These are phyloP conservation scores for Hymenoscyphus fructigenus DNA, from an alignment of 2,329 filamentous ascomycete genomes.

Conservation along the genomic window DNA sequence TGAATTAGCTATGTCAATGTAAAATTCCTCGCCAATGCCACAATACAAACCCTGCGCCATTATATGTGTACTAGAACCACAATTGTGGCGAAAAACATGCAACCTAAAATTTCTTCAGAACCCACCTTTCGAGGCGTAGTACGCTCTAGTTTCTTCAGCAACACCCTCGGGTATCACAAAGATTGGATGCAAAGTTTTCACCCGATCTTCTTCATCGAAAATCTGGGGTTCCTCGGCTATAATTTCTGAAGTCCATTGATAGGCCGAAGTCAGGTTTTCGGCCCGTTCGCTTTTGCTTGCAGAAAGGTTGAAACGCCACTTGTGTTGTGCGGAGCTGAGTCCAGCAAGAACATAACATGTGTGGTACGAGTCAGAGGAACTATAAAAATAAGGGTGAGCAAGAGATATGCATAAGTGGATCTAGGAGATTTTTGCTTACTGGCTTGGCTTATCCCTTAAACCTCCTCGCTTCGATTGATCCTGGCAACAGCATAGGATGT, in stretches of 20 bases:
- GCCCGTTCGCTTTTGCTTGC: conserved; percentile 36
- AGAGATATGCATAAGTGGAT: conserved; percentile 20
- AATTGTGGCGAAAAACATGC: conserved; percentile 1
- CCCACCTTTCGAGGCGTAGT: conserved; percentile 33
- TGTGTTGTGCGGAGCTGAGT: conserved; percentile 77
- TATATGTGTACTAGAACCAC: background rate
- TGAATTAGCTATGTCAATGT: background rate
- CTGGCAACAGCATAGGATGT: conserved; percentile 88
- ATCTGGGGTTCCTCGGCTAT: conserved; percentile 54
- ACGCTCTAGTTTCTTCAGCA: conserved; percentile 32
- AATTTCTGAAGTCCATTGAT: conserved; percentile 44
- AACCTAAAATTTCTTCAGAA: conserved; percentile 23
- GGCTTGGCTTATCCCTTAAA: conserved; percentile 88
- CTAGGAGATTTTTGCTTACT: conserved; percentile 54
- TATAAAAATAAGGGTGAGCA: conserved; percentile 38
- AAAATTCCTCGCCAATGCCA: background rate
- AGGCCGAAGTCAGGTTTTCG: conserved; percentile 36
- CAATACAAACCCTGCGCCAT: background rate
- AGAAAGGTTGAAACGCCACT: conserved; percentile 48
- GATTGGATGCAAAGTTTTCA: conserved; percentile 75
- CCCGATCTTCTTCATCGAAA: conserved; percentile 69
- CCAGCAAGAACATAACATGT: conserved; percentile 89
- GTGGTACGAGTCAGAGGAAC: conserved; percentile 83
- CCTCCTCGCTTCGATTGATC: conserved; percentile 70
- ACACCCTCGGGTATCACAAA: conserved; percentile 74